A percentile compares a stretch with the other conserved stretches of the same genome.
These are phyloP conservation scores for Cladorrhinum samala DNA, from an alignment of 495 filamentous ascomycete species.

Conservation along the genomic window DNA sequence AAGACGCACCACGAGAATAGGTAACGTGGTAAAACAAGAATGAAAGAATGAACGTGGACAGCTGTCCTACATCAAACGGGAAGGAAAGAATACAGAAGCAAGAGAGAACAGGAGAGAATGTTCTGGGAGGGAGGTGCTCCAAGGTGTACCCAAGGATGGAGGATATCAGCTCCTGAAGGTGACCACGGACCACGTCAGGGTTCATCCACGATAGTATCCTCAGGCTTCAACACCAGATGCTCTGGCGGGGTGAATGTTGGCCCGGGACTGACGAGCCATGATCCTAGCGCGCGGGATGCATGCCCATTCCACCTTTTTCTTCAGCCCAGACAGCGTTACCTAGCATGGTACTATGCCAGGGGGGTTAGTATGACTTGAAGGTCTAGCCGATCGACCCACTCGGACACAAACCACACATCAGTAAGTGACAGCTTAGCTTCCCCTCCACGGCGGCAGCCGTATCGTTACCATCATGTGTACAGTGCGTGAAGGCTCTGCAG, in stretches of 20 bases:
- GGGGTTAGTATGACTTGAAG: background rate
- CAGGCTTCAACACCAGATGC: background rate
- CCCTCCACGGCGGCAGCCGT: background rate
- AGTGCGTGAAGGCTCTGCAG: no score
- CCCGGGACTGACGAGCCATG: background rate
- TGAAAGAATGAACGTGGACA: constrained; percentile 5
- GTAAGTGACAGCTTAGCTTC: background rate
- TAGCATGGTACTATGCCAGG: background rate
- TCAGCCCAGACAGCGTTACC: background rate
- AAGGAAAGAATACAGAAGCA: constrained; percentile 1
- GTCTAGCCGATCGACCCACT: no score
- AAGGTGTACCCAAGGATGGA: background rate
- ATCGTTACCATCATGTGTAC: background rate
- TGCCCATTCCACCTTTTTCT: background rate
- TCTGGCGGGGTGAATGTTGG: background rate
- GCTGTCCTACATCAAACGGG: constrained; percentile 1
- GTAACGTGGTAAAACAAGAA: background rate
- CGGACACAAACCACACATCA: background rate
- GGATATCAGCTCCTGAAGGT: background rate
- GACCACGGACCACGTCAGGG: background rate
- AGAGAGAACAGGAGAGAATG: constrained; percentile 1
- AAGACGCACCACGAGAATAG: background rate
- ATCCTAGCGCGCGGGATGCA: background rate
- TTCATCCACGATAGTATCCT: background rate
- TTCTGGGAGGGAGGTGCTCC: background rate